phyloP scores from a whole-genome alignment of 2,329 filamentous ascomycete species.

The Malbranchea cinnamomea region DNA sequence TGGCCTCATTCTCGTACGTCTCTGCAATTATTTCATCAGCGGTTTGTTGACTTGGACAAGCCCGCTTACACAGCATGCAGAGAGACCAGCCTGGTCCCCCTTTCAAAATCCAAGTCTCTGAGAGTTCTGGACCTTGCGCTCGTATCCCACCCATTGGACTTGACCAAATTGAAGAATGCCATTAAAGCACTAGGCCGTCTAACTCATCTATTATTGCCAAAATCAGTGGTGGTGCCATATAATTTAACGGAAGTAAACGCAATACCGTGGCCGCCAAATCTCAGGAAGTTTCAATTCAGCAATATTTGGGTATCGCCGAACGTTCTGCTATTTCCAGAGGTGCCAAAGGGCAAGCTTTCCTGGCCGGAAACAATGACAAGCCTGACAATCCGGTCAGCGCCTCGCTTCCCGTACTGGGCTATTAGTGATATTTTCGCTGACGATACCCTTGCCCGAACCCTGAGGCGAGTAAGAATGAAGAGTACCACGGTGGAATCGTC shows the following conservation, averaged over 20 bases:
- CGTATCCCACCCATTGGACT: conserved; percentile 35
- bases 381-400: conserved; percentile 8
- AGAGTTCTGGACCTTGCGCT: conserved; percentile 37
- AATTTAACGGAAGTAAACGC: conserved; percentile 2
- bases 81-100: conserved; percentile 39
- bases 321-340: too few species aligned
- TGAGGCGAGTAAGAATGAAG: conserved; percentile 13
- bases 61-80: too few species aligned
- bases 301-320: not conserved
- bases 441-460: conserved; percentile 10
- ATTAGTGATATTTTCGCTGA: conserved; percentile 15
- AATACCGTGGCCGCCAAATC: conserved; percentile 16
- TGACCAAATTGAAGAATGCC: conserved; percentile 36
- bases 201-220: conserved; percentile 31
- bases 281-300: conserved; percentile 12
- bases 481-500: too few species aligned
- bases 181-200: conserved; percentile 33
- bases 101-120: conserved; percentile 40
- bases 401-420: too few species aligned
- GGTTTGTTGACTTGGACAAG: too few species aligned
- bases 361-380: conserved; percentile 17
- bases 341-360: conserved; percentile 12
- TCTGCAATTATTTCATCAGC: not conserved
- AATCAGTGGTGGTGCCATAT: too few species aligned
- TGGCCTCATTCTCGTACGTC: conserved; percentile 39